Conservation (phyloP, 345 rosid genomes). For the Linum lewisii region DNA sequence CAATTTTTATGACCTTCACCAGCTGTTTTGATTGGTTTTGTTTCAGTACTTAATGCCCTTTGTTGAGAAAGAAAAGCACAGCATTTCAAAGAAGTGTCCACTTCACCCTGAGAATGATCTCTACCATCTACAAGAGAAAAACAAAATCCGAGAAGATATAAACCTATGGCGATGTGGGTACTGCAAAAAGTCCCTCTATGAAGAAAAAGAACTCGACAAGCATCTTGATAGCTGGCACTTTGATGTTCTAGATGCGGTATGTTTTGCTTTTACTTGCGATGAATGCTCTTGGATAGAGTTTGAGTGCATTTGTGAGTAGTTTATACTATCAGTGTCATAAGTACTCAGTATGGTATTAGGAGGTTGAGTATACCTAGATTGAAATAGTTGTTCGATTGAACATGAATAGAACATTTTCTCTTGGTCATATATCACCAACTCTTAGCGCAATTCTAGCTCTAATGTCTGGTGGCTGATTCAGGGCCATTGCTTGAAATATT, state of each 20-base stretch:
- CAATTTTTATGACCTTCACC: background rate
- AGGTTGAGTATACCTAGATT: background rate
- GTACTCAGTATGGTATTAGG: background rate
- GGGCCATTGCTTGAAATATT: too few species aligned
- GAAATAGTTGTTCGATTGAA: background rate
- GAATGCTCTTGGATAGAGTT: too few species aligned
- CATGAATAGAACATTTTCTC: background rate
- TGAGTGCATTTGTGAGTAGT: background rate
- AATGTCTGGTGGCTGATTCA: too few species aligned
- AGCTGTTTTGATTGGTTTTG: background rate
- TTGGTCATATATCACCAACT: background rate
- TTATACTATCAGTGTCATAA: background rate
- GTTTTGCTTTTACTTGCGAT: background rate
- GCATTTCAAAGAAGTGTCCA: conserved; percentile 14
- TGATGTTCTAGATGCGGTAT: conserved; percentile 17
- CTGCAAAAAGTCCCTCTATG: conserved; percentile 20
- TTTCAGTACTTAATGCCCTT: conserved; percentile 28
- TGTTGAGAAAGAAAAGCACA: conserved; percentile 18
- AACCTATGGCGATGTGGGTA: conserved; percentile 25
- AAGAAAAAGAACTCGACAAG: conserved; percentile 19
- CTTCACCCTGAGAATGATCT: conserved; percentile 23
- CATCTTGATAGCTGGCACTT: conserved; percentile 23
- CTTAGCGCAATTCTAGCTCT: too few species aligned
- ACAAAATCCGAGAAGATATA: conserved; percentile 13
- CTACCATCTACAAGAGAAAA: conserved; percentile 20